Evolutionary conservation across 148 eudicot genomes (phyloP).

Genomic region (Chenopodium suecicum): DNA sequence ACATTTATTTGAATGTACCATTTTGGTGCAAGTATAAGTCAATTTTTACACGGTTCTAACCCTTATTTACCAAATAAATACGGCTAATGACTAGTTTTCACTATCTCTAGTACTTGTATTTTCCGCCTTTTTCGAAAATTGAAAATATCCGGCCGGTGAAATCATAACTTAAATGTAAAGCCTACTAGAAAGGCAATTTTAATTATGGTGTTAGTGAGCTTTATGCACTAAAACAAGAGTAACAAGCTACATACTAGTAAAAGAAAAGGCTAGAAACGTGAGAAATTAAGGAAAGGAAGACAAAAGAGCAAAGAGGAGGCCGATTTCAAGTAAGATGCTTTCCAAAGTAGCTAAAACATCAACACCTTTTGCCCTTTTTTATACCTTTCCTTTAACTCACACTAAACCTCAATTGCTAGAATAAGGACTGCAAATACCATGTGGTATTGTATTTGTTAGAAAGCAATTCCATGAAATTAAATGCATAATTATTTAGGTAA

Average conservation of each 20-base stretch:
- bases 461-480: background rate
- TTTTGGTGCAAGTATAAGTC: no score
- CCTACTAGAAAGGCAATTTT: no score
- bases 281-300: background rate
- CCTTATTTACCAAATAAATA: no score
- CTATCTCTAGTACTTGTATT: no score
- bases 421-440: background rate
- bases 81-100: no score
- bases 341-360: background rate
- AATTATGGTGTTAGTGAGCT: no score
- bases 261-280: background rate
- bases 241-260: background rate
- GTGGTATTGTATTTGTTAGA: background rate
- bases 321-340: background rate
- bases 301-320: background rate
- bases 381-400: background rate
- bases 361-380: background rate
- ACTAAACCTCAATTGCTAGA: background rate
- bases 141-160: no score
- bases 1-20: no score
- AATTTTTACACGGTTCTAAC: no score
- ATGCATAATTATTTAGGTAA: background rate
- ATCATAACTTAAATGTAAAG: no score
- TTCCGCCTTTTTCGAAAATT: no score
- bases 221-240: no score